These are phyloP conservation scores for Metarhizium anisopliae DNA, from an alignment of 2,329 filamentous ascomycete species.

Conservation along the genomic window DNA sequence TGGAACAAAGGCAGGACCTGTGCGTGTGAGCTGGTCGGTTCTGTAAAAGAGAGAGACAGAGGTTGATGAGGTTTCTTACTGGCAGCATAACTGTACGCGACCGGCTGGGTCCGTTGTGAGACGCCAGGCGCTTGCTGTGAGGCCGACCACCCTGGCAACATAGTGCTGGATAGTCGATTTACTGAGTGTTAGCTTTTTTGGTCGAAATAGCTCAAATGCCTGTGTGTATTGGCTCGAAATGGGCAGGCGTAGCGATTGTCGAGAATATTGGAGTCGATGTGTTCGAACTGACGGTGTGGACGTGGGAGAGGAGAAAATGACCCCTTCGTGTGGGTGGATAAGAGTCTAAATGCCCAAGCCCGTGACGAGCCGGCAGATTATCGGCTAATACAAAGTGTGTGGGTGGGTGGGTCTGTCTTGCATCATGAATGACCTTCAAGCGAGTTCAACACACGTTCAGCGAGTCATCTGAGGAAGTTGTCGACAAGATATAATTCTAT, in stretches of 20 bases:
- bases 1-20: slow-evolving; percentile 48
- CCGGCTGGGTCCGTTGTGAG: slow-evolving; percentile 24
- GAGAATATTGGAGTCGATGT: slow-evolving; percentile 1
- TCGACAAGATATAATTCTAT: neutral
- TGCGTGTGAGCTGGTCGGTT: slow-evolving; percentile 14
- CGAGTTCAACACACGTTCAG: no score
- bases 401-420: neutral
- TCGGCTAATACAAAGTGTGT: neutral
- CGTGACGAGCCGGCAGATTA: neutral
- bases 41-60: no score
- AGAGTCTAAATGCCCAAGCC: neutral
- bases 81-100: slow-evolving; percentile 28
- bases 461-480: no score
- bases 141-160: slow-evolving; percentile 29
- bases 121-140: slow-evolving; percentile 32
- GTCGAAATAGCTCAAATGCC: neutral
- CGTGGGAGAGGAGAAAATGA: neutral
- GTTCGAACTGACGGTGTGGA: neutral
- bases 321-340: neutral
- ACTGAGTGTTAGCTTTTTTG: slow-evolving; percentile 8
- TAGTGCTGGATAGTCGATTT: slow-evolving; percentile 10
- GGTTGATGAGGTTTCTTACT: slow-evolving; percentile 20
- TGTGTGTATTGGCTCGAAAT: neutral
- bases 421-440: neutral
- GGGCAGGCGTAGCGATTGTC: neutral